Base-by-base conservation (phyloP, 306 rosid species). In the Dicorynia guianensis region DNA sequence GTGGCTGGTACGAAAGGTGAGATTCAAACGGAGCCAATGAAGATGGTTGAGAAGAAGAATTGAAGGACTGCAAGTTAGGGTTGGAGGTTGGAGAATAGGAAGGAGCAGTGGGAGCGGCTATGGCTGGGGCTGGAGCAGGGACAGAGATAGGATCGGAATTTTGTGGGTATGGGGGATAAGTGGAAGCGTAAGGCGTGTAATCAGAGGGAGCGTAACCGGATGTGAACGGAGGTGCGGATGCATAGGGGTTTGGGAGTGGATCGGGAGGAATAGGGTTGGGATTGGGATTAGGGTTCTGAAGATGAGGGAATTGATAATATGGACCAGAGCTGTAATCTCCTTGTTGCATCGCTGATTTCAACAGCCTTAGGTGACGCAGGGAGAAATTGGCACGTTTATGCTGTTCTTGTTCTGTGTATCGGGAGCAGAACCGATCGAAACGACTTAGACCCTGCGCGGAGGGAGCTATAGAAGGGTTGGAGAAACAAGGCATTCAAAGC, bases 211-310 rank as follows among this genome's bases (percentile, higher is more conserved):
- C 48, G 69, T 82, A 82, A 39, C 67, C 75, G 79, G 89, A 6
- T 60, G 83, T 40, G 76, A 82, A 90, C 3, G 92, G 96, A 8
- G 96, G 92, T 0, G 96, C 92, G 1, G 92, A 90, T 39, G 95
- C 95, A 82, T 73, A 83, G 35, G 86, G 74, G 68, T 57, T 80
- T 0, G 75, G 91, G 47, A 69, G 55, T 19, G 34, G 87, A 77
- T 89, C 92, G 47, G 86, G 4, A 68, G 80, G 80, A 52, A n/a
- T 61, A 20, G 55, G 55, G 19, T 49, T 76, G 30, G 81, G 79
- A 25, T 30, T 83, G 3, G 84, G 78, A 34, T 46, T 77, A 5
- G 78, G 87, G 85, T 82, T 72, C 25, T 76, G 87, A 25, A 62
- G 56, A 48, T 33, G 80, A 6, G 89, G 84, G 68, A 83, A 80